Evolutionary conservation across 2,329 filamentous ascomycete genomes (phyloP), one percentile per base, ranked within the genome.

Genomic region (Trichoderma hamatum): DNA sequence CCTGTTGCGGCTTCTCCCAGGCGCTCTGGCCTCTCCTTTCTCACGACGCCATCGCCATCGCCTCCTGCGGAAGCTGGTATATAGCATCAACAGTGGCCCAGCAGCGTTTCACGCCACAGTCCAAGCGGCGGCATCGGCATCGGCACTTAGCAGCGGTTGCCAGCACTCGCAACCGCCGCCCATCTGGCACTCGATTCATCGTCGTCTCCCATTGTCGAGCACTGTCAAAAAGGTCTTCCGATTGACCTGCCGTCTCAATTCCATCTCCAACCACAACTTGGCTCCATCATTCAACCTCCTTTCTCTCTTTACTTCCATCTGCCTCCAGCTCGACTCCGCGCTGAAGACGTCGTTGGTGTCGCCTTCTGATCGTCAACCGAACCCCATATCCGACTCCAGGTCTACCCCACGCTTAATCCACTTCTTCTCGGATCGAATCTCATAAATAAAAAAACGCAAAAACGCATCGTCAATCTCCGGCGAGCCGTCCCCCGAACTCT

Each of bases 11-110:
- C 34, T 59, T 43, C 21, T 11, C 21, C 34, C 19, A 21, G 13
- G 32, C 58, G n/a, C 65, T 55, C 34, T 49, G 24, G 28, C 34
- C 46, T 39, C 28, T 36, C 1, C 32, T 14, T 34, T 28, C 60
- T 39, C 24, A 51, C 26, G 26, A 21, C 32, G 67, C 52, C 60
- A 69, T 69, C 60, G 36, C 59, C 28, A 43, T 55, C 46, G 51
- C 13, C 26, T 55, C 14, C 43, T 7, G 13, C 16, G 16, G 28
- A 14, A 24, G 32, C 65, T 24, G 21, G 14, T 36, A 39, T 39
- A 3, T 10, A 36, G 11, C 34, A 43, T 66, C 21, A 16, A 34
- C 59, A 60, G 32, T 69, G 36, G 52, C 63, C n/a, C 46, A 36
- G 55, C 55, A 58, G 55, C 55, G 52, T 55, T 55, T 30, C 24